Base-by-base conservation (phyloP, 352 stramenopile genomes). In the Pythium scleroteichum region DNA sequence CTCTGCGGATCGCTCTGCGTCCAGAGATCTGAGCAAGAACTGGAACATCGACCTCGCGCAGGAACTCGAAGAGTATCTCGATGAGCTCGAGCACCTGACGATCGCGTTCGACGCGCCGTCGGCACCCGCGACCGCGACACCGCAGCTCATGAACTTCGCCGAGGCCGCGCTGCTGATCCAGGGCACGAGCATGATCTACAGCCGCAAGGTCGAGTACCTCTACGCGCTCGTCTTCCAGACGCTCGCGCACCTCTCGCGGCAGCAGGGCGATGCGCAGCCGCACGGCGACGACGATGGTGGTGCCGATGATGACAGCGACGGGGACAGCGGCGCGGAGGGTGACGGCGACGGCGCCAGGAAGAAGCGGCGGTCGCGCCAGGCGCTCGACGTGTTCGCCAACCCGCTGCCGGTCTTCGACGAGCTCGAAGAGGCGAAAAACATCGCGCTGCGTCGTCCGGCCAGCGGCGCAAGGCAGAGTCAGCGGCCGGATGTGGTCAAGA, bases 191-290 rank as follows among this genome's bases (percentile, higher is more conserved):
- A 75, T 96, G 78, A 93, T 97, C 48, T 98, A 98, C 79, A 95
- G 88, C 59, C 87, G 92, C 63, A 98, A 98, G 68, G 93, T 98
- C 35, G 92, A 98, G 72, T 97, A 98, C 62, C 72, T 98, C 3
- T 93, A 98, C 70, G 79, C 85, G 33, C 75, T 98, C 1, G 92
- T 97, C 49, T 97, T 95, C 69, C 87, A 97, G 57, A 91, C 90
- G 38, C 71, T 98, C 19, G 76, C 94, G 44, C 87, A 97, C 48
- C 64, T 92, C 35, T 81, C 75, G 27, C 79, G 78, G 47, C 79
- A 88, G 35, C 70, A 89, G 24, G 66, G 85, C 49, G 56, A 73
- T n/a, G 62, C 47, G 7, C n/a, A 10, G 29, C 29, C 29, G 7
- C n/a, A 72, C 53, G 64, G 73, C 26, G 59, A 66, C 39, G 56